Base-by-base conservation (phyloP, 176 grass and related monocot species). In the maize (Zea mays) region DNA sequence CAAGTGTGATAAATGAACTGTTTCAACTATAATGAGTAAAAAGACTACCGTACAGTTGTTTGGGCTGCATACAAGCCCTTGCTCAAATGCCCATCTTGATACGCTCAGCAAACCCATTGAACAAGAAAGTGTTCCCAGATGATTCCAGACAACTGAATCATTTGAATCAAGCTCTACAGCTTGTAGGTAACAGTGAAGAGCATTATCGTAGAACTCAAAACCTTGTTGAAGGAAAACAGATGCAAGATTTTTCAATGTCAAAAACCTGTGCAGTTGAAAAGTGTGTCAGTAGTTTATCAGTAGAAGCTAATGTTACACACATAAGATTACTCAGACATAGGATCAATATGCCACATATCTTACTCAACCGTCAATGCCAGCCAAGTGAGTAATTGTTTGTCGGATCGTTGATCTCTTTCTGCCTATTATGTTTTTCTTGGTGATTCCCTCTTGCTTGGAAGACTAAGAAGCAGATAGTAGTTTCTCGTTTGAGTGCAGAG, bases 131-230 rank as follows among this genome's bases (percentile, higher is more conserved):
- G 95, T 94, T 76, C 95, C 95, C 61, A 94, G 77, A 74, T 91
- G 87, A 87, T 97, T 97, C 95, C 95, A 97, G 67, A 97, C 85
- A 88, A 97, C 91, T 57, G 91, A 93, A 86, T 97, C 95, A 80
- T 89, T 87, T 77, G 84, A 64, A 79, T 97, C 95, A 84, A 97
- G 91, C 69, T 97, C 95, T 76, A 88, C 89, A 71, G 95, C 95
- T 90, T 94, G 89, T 71, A 97, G 79, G 80, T 92, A 97, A 86
- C 95, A 94, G 36, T 84, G 89, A 67, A 97, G 86, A 84, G 95
- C 95, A 88, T 82, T 97, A 88, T 97, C 83, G 66, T 86, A 86
- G 65, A 90, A 85, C 21, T 85, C 81, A 0, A 72, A 67, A 21
- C 95, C 91, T 92, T 88, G 91, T 77, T 92, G 76, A 82, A 92